These are phyloP conservation scores for Alternaria dauci DNA, from an alignment of 2,329 filamentous ascomycete species.

Conservation along the genomic window DNA sequence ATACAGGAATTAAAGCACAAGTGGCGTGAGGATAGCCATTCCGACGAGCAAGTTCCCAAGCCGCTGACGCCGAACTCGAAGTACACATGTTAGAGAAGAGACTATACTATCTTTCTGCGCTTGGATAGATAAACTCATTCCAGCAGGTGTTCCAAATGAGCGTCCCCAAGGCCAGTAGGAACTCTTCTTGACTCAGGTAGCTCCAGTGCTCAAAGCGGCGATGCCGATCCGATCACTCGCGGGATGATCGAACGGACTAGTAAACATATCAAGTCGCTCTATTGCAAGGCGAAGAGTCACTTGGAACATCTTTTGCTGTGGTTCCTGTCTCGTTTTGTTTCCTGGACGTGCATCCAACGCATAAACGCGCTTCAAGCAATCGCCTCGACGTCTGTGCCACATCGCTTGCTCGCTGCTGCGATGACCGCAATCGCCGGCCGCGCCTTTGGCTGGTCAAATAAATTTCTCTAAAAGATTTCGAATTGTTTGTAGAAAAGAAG, in stretches of 20 bases:
- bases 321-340: background rate
- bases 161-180: background rate
- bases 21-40: background rate
- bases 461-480: background rate
- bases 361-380: slow-evolving; percentile 9
- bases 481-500: background rate
- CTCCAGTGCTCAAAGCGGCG: background rate
- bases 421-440: background rate
- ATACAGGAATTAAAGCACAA: background rate
- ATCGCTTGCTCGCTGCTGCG: background rate
- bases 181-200: background rate
- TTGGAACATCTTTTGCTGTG: background rate
- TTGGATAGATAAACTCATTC: background rate
- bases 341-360: slow-evolving; percentile 1
- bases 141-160: background rate
- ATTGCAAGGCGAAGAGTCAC: background rate
- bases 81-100: background rate
- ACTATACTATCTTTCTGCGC: background rate
- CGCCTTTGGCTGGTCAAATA: background rate
- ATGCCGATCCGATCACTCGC: background rate
- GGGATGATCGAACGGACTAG: background rate
- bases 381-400: slow-evolving; percentile 1
- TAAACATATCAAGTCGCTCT: background rate
- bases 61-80: background rate
- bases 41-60: background rate